phyloP scores from a whole-genome alignment of 2,329 filamentous ascomycete species.

The Lecanosticta acicola region DNA sequence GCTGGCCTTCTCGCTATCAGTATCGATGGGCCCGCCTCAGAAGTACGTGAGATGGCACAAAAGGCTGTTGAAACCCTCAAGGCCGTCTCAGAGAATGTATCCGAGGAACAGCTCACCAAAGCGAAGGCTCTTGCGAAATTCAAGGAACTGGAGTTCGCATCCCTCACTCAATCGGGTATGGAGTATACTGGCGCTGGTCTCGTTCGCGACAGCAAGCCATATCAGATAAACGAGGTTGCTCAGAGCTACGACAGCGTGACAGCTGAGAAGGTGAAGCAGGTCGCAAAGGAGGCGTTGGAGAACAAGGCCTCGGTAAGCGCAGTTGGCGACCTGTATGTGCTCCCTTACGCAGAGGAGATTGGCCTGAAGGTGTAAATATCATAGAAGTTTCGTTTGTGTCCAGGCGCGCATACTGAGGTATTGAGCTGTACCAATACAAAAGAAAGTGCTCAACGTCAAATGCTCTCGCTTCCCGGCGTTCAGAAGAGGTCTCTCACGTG shows the following conservation, averaged over 20 bases:
- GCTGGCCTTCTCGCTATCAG: conserved; percentile 83
- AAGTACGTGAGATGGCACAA: conserved; percentile 68
- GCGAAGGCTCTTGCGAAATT: conserved; percentile 92
- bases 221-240: conserved; percentile 74
- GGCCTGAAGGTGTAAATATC: conserved; percentile 82
- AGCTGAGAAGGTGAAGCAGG: conserved; percentile 80
- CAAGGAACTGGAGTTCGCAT: conserved; percentile 73
- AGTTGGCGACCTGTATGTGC: conserved; percentile 83
- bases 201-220: conserved; percentile 72
- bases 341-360: conserved; percentile 91
- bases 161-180: conserved; percentile 70
- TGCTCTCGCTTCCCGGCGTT: neutral
- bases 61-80: conserved; percentile 77
- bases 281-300: conserved; percentile 80
- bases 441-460: conserved; percentile 7
- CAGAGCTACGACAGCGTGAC: conserved; percentile 76
- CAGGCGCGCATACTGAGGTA: conserved; percentile 27
- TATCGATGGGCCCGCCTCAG: conserved; percentile 66
- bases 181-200: conserved; percentile 80
- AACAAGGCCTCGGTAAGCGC: conserved; percentile 83
- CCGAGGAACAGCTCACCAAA: conserved; percentile 83
- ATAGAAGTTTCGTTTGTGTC: conserved; percentile 27
- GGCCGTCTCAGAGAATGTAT: conserved; percentile 64
- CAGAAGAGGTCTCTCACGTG: neutral
- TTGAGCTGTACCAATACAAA: conserved; percentile 31